Base-by-base conservation (phyloP, 2,329 filamentous ascomycete genomes). In the Colletotrichum cereale region DNA sequence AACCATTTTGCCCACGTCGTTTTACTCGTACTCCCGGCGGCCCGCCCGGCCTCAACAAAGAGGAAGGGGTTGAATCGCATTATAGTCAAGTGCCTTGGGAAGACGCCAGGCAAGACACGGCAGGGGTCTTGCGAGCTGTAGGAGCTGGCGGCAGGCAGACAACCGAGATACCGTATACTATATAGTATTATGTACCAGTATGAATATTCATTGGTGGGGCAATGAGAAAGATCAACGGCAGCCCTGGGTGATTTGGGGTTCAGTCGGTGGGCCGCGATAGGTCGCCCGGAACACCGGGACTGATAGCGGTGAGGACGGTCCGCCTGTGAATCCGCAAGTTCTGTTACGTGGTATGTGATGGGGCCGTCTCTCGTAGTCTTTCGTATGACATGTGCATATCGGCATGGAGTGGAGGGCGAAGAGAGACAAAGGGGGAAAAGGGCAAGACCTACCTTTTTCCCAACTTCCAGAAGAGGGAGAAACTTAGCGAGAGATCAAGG, bases 331-430 rank as follows among this genome's bases (percentile, higher is more conserved):
- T 8, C 31, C 58, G 58, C 34, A 16, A 29, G 47, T 10, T 21
- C 50, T 57, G 34, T 14, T 44, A 42, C 42, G 50, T 50, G 26
- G 21, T 38, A 44, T 36, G 42, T 62, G 44, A 62, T 50, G 63
- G 36, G 36, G 57, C 40, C 64, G 26, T 18, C 53, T 26, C 34
- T 12, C 16, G 47, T 36, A 16, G 34, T 48, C 55, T 63, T 70
- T 67, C 63, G 63, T 67, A 67, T 50, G 56, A 67, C 62, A 36
- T 47, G 34, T 62, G 64, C 68, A 66, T 67, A 62, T 50, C 62
- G 36, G 24, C 55, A 34, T 66, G 44, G 62, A 61, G 52, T 52
- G 36, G 47, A n/a, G 47, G 62, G 34, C n/a, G n/a, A n/a, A n/a
- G 14, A 31, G 48, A 48, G 16, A 34, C 12, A 24, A 38, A 44